phyloP scores from a whole-genome alignment of 768 basidiomycete genomes.

The Pholiota microspora region DNA sequence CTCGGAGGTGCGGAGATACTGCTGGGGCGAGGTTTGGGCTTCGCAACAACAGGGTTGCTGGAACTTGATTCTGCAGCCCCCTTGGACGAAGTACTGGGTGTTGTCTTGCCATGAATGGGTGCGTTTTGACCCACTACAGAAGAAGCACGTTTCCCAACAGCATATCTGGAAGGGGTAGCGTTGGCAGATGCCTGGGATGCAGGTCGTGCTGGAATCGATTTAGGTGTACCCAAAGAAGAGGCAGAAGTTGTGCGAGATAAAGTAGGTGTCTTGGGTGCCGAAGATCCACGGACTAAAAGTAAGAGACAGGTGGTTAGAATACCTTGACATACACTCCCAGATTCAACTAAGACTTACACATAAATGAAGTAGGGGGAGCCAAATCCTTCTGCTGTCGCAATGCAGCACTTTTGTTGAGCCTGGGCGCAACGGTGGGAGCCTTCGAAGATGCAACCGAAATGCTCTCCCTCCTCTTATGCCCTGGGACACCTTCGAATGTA shows the following conservation, averaged over 20 bases:
- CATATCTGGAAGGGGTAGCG: conserved; percentile 16
- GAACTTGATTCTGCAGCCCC: not conserved
- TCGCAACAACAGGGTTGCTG: conserved; percentile 12
- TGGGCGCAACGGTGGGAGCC: conserved; percentile 66
- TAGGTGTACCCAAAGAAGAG: conserved; percentile 25
- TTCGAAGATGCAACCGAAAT: conserved; percentile 67
- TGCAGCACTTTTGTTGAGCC: conserved; percentile 78
- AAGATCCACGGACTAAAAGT: conserved; percentile 44
- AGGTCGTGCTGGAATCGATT: conserved; percentile 20
- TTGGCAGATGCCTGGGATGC: conserved; percentile 27
- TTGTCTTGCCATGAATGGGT: not conserved
- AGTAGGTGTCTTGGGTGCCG: conserved; percentile 40
- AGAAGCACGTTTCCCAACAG: conserved; percentile 35
- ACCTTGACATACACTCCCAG: not conserved
- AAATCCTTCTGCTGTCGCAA: conserved; percentile 54
- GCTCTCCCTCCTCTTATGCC: conserved; percentile 77
- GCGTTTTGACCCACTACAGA: conserved; percentile 33
- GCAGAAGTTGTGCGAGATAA: conserved; percentile 45
- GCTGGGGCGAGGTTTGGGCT: conserved; percentile 51
- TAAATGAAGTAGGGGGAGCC: conserved; percentile 64
- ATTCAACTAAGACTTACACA: conserved; percentile 48
- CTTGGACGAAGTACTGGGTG: not conserved
- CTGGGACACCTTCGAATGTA: conserved; percentile 79
- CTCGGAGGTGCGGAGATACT: conserved; percentile 55
- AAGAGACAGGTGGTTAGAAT: not conserved